Base-by-base conservation (phyloP, 768 basidiomycete genomes). In the Mycena rebaudengoi region DNA sequence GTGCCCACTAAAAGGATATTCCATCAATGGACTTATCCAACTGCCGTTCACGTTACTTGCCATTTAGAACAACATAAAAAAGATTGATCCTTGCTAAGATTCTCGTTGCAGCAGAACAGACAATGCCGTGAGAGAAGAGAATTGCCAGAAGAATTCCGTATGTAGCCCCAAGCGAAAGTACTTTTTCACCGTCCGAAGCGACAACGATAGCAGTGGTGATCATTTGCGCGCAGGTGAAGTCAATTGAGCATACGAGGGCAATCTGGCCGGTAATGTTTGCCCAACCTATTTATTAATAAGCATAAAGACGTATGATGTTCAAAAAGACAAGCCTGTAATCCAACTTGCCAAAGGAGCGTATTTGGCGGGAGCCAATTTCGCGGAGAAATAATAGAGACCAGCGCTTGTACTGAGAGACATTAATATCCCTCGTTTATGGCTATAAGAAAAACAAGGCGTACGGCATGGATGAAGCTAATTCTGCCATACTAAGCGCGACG, bases 151-250 rank as follows among this genome's bases (percentile, higher is more conserved):
- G 76, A 60, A 92, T 90, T 16, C 88, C 90, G 61, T 84, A 91
- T 0, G 89, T 92, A 2, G 87, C 83, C 1, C 88, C 89, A 20
- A 82, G 63, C 46, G 85, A 82, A n/a, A 89, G 74, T 43, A 82
- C 76, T 21, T 80, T 76, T 13, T 77, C 73, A 14, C 87, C 88
- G 66, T 88, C 79, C 5, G 88, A 84, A 35, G 79, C 78, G 1
- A 91, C 89, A 11, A 86, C 81, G 39, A 92, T 84, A 2, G 89
- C 90, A 10, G 88, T 88, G 13, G 89, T 84, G 59, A 91, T 90
- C 90, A 91, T 91, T 74, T 91, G 89, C 7, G 90, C 90, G 63
- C 90, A 91, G 21, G 88, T 90, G 63, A 86, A 91, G 70, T 91
- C 91, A 54, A 92, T 92, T 7, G 88, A 89, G 70, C 88, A 90